A percentile compares a stretch with the other conserved stretches of the same genome.
Evolutionary conservation across 1,284 basidiomycete species (phyloP).

Genomic region (Apiotrichum akiyoshidainum): DNA sequence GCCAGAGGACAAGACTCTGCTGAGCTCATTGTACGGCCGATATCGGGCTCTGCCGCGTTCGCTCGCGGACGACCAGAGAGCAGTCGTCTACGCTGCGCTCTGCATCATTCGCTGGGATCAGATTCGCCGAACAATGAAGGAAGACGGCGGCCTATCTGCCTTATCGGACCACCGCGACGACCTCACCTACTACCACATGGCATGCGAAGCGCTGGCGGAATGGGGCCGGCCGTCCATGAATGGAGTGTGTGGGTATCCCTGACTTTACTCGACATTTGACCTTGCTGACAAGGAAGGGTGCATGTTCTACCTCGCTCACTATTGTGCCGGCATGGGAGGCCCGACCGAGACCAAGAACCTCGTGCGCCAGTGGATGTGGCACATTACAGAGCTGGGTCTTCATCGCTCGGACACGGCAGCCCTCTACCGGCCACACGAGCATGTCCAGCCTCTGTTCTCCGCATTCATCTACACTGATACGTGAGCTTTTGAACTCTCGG

Average conservation of each 20-base stretch:
- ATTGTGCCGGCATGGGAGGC: conserved; percentile 19
- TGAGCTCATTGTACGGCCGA: conserved; percentile 20
- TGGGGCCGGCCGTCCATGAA: conserved; percentile 25
- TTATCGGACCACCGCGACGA: conserved; percentile 16
- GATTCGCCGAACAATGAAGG: too few species aligned
- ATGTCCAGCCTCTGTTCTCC: conserved; percentile 22
- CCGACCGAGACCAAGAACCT: conserved; percentile 21
- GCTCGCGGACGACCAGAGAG: conserved; percentile 23
- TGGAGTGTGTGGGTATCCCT: conserved; percentile 19
- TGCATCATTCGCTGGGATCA: conserved; percentile 15
- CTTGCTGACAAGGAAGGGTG: conserved; percentile 14
- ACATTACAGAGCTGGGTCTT: conserved; percentile 26
- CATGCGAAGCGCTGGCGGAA: conserved; percentile 17
- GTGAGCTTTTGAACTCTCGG: conserved; percentile 15
- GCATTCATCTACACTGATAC: conserved; percentile 28
- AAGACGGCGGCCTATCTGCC: too few species aligned
- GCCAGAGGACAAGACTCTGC: conserved; percentile 5
- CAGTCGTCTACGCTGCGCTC: conserved; percentile 25
- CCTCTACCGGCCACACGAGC: conserved; percentile 26
- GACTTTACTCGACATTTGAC: background rate
- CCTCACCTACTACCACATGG: conserved; percentile 30
- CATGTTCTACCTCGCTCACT: conserved; percentile 26
- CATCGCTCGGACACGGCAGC: conserved; percentile 21
- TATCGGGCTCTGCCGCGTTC: conserved; percentile 23
- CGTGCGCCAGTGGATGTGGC: conserved; percentile 28